Base-by-base conservation (phyloP, 2,329 filamentous ascomycete species). In the Ceratocystis alfenasii region DNA sequence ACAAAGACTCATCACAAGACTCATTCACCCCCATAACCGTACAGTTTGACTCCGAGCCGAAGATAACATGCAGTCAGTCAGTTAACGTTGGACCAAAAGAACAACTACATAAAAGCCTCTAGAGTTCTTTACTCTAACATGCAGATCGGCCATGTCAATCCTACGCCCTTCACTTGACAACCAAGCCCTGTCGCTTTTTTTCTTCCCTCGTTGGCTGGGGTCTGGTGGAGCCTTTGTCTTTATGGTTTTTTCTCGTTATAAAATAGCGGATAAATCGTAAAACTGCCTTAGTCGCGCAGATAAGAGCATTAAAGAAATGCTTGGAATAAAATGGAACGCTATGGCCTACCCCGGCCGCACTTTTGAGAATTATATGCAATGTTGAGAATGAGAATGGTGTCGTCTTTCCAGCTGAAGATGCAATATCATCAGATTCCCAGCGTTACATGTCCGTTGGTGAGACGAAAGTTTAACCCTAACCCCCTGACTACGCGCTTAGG, bases 141-240 rank as follows among this genome's bases (percentile, higher is more conserved):
- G 55, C 55, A 59, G 55, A 59, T 59, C 55, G 10, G 55, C 55
- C 61, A 53, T 62, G 20, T 50, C 25, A 65, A 61, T 65, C 64
- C 64, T 65, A 60, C 64, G 64, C 64, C 64, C 64, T 65, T 65
- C 10, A 61, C 55, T 65, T 65, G 64, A 65, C 64, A 65, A 61
- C 55, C 20, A 25, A 36, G 64, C 50, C 62, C 50, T 63, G 17
- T 33, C 59, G 25, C 22, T 20, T 33, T 25, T 59, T 36, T 33
- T 10, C 53, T 30, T 57, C 12, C 28, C 7, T 59, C 55, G 33
- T 59, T n/a, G 55, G 55, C 55, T 30, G 28, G 28, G 28, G 28
- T 59, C 7, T 15, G 7, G 55, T 59, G 55, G 55, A 17, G 28
- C 28, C 28, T 59, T 36, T 59, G 55, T 36, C 55, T 36, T 20